Conservation (phyloP, 2,329 filamentous ascomycete species). For the Aspergillus nomiae region DNA sequence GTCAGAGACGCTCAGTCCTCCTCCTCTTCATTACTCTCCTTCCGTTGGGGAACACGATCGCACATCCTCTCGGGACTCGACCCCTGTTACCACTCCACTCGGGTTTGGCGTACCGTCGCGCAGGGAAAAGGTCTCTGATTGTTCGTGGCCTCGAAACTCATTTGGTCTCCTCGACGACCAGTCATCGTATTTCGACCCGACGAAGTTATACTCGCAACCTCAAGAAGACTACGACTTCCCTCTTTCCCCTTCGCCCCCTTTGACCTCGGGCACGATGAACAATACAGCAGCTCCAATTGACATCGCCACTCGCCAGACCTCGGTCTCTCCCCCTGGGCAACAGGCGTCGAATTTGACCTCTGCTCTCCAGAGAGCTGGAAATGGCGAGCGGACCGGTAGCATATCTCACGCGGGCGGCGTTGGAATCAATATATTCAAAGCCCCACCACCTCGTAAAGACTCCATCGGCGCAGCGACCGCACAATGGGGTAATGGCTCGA, state of each 20-base stretch:
- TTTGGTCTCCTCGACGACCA: conserved; percentile 30
- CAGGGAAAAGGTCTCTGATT: conserved; percentile 45
- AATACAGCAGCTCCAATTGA: conserved; percentile 60
- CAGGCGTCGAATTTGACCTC: conserved; percentile 66
- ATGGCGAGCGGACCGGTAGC: conserved; percentile 44
- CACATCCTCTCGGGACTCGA: conserved; percentile 53
- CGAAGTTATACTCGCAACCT: conserved; percentile 1
- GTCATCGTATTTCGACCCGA: conserved; percentile 35
- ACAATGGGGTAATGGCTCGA: conserved; percentile 60
- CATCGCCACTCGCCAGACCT: conserved; percentile 60
- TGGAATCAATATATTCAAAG: conserved; percentile 41
- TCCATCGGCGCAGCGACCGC: conserved; percentile 54
- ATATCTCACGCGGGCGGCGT: conserved; percentile 47
- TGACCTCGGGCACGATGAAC: conserved; percentile 49
- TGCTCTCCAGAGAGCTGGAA: conserved; percentile 56
- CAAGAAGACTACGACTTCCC: conserved; percentile 41
- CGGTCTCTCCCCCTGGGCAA: conserved; percentile 59
- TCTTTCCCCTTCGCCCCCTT: conserved; percentile 42
- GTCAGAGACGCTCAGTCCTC: conserved; percentile 40
- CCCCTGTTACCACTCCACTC: conserved; percentile 52
- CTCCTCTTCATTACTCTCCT: conserved; percentile 56
- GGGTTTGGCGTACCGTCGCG: conserved; percentile 48
- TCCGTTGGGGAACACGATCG: conserved; percentile 49
- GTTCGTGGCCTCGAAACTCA: conserved; percentile 49
- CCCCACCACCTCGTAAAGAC: conserved; percentile 53